These are phyloP conservation scores for Cercospora berteroae DNA, from an alignment of 2,329 filamentous ascomycete species.

Conservation along the genomic window DNA sequence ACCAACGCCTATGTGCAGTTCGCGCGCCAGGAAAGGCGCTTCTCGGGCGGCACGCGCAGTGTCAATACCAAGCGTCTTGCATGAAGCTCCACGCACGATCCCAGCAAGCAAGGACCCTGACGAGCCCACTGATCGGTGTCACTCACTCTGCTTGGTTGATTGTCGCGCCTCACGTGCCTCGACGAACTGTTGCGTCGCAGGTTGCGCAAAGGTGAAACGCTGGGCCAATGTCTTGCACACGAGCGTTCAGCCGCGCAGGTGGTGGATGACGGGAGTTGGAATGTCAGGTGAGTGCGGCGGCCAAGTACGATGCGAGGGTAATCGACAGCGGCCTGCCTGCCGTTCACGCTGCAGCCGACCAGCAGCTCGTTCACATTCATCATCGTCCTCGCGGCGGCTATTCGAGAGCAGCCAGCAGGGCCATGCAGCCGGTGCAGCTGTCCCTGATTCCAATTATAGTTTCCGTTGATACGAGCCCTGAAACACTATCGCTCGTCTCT, in stretches of 20 bases:
- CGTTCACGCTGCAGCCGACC: background rate
- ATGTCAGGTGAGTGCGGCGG: background rate
- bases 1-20: constrained; percentile 7
- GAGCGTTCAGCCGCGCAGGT: background rate
- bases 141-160: background rate
- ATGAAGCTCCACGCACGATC: constrained; percentile 1
- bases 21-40: background rate
- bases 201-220: background rate
- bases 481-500: background rate
- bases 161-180: constrained; percentile 6
- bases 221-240: background rate
- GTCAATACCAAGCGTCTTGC: constrained; percentile 5
- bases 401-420: background rate
- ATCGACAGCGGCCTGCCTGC: background rate
- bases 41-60: constrained; percentile 1
- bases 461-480: background rate
- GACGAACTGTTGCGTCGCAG: background rate
- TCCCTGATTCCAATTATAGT: background rate
- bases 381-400: background rate
- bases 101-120: constrained; percentile 1
- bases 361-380: constrained; percentile 1
- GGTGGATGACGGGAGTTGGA: background rate
- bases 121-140: background rate
- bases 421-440: background rate
- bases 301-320: background rate